Conservation (phyloP, 2,329 filamentous ascomycete genomes). For the Drechslera avenae region DNA sequence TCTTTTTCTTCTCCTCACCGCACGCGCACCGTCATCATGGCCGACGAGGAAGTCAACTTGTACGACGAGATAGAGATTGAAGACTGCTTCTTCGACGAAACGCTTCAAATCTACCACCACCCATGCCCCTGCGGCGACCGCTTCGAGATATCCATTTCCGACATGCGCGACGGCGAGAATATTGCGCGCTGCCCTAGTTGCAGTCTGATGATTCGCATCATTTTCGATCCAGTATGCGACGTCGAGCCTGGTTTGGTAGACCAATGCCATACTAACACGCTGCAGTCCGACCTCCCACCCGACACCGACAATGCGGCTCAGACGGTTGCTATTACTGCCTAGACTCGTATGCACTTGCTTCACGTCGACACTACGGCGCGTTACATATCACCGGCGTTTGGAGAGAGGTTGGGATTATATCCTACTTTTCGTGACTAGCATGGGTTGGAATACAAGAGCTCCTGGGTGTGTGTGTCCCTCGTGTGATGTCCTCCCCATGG, state of each 20-base stretch:
- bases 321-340: slow-evolving; percentile 34
- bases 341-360: slow-evolving; percentile 1
- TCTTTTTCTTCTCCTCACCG: background rate
- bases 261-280: slow-evolving; percentile 2
- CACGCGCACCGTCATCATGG: slow-evolving; percentile 27
- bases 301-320: slow-evolving; percentile 33
- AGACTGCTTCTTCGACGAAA: slow-evolving; percentile 91
- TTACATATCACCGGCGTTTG: slow-evolving; percentile 28
- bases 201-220: slow-evolving; percentile 93
- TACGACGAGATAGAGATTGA: slow-evolving; percentile 99
- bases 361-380: slow-evolving; percentile 2
- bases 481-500: background rate
- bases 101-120: slow-evolving; percentile 88
- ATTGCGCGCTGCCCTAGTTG: slow-evolving; percentile 98
- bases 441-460: too few relatives aligned
- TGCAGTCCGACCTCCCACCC: slow-evolving; percentile 41
- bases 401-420: slow-evolving; percentile 1
- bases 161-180: slow-evolving; percentile 86
- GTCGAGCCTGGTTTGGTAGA: background rate
- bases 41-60: slow-evolving; percentile 61
- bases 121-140: slow-evolving; percentile 96
- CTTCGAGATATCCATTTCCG: slow-evolving; percentile 86
- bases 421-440: background rate
- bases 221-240: slow-evolving; percentile 83
- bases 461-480: too few relatives aligned